Evolutionary conservation across 345 rosid species (phyloP).

Genomic region (Atalantia buxifolia): DNA sequence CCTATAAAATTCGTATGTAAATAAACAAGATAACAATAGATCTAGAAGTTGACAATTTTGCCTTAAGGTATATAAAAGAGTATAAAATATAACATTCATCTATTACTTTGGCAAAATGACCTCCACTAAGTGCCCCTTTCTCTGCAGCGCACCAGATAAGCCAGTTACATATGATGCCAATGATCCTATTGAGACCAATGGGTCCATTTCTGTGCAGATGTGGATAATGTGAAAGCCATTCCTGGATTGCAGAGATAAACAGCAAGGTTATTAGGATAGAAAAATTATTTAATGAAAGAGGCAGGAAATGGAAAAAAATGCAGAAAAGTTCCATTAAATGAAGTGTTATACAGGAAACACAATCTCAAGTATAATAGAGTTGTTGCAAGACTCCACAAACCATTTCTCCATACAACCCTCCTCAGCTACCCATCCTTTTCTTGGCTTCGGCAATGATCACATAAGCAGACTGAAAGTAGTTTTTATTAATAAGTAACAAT

Average conservation of each 20-base stretch:
- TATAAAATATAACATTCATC: constrained; percentile 4
- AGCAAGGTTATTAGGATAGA: background rate
- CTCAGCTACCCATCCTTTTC: background rate
- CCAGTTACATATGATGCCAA: constrained; percentile 69
- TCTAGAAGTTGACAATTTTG: background rate
- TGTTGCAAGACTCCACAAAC: background rate
- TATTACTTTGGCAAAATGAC: constrained; percentile 83
- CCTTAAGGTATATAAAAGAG: background rate
- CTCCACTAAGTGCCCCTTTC: constrained; percentile 71
- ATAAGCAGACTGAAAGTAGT: background rate
- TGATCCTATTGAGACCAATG: constrained; percentile 61
- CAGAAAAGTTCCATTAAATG: background rate
- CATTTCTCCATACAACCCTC: background rate
- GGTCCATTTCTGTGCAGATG: constrained; percentile 87
- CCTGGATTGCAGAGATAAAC: constrained; percentile 43
- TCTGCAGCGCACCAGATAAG: constrained; percentile 58
- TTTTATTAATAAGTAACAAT: no score
- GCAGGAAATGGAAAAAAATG: background rate
- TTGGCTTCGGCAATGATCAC: background rate
- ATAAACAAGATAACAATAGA: background rate
- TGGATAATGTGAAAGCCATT: constrained; percentile 63
- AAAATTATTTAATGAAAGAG: background rate
- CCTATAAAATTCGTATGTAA: background rate
- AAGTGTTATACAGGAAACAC: background rate
- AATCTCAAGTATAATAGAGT: background rate